These are phyloP conservation scores for Cornus kousa DNA, from an alignment of 148 eudicot species.

Conservation along the genomic window DNA sequence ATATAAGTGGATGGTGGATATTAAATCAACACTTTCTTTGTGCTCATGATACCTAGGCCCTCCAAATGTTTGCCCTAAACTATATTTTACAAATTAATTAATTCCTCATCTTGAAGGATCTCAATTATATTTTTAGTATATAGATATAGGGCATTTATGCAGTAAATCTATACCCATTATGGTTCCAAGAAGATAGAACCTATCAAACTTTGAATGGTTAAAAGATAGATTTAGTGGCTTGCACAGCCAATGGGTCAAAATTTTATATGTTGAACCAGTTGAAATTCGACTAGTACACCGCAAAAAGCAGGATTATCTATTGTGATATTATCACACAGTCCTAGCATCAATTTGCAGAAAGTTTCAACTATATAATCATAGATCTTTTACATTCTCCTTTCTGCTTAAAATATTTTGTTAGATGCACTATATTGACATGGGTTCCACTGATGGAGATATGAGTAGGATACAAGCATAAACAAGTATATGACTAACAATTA, in stretches of 20 bases:
- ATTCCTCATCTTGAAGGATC: too few relatives aligned
- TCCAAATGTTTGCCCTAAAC: too few relatives aligned
- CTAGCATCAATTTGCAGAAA: background rate
- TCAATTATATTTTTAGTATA: too few relatives aligned
- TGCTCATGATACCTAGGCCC: slow-evolving; percentile 4
- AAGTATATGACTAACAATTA: background rate
- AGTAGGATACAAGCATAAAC: slow-evolving; percentile 10
- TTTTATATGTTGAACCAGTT: background rate
- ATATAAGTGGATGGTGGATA: slow-evolving; percentile 12
- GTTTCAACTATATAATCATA: background rate
- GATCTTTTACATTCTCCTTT: background rate
- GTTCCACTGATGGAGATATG: slow-evolving; percentile 17
- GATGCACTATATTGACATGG: slow-evolving; percentile 13
- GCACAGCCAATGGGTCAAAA: background rate
- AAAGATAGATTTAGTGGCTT: background rate
- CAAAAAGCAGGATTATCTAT: background rate
- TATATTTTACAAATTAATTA: too few relatives aligned
- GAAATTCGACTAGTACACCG: background rate
- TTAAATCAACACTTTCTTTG: background rate
- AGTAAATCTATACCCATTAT: too few relatives aligned
- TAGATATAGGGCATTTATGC: too few relatives aligned
- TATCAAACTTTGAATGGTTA: too few relatives aligned
- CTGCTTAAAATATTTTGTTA: background rate
- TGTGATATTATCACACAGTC: too few relatives aligned
- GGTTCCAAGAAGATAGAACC: too few relatives aligned